phyloP scores from a whole-genome alignment of 2,329 filamentous ascomycete genomes.

The Fusarium tjaetaba region DNA sequence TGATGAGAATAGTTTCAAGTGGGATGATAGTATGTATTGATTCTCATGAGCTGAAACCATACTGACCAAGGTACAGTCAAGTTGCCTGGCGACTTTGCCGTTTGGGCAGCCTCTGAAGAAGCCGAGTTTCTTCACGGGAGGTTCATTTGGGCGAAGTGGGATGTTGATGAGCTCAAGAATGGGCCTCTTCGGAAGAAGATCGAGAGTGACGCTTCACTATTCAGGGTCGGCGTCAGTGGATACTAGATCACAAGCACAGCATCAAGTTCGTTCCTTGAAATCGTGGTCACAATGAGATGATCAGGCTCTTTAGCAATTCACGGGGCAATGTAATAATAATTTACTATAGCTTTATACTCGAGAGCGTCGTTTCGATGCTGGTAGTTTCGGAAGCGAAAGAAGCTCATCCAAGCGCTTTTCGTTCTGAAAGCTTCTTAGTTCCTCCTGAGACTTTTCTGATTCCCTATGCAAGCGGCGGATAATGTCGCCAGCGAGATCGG shows the following conservation, averaged over 20 bases:
- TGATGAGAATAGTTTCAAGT: neutral
- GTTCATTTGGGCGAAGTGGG: constrained; percentile 16
- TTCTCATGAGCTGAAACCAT: accelerated
- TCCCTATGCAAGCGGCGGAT: neutral
- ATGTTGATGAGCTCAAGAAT: constrained; percentile 4
- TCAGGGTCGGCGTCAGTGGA: neutral
- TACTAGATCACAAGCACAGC: neutral
- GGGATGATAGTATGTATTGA: neutral
- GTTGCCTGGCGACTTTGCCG: constrained; percentile 3
- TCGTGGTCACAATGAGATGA: too few relatives aligned
- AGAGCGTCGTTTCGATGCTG: too few relatives aligned
- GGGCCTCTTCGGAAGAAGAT: neutral
- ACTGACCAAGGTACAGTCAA: neutral
- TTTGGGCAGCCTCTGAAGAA: constrained; percentile 17
- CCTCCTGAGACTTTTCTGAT: too few relatives aligned
- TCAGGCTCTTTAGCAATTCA: too few relatives aligned
- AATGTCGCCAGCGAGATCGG: neutral
- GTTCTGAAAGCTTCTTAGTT: too few relatives aligned
- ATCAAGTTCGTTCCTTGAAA: too few relatives aligned
- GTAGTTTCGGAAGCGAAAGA: too few relatives aligned
- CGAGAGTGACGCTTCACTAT: neutral
- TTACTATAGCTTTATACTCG: too few relatives aligned
- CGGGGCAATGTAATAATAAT: too few relatives aligned
- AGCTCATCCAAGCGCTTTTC: too few relatives aligned
- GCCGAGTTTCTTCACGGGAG: constrained; percentile 14